Conservation (phyloP, 352 stramenopile genomes). For the Phytophthora cactorum region DNA sequence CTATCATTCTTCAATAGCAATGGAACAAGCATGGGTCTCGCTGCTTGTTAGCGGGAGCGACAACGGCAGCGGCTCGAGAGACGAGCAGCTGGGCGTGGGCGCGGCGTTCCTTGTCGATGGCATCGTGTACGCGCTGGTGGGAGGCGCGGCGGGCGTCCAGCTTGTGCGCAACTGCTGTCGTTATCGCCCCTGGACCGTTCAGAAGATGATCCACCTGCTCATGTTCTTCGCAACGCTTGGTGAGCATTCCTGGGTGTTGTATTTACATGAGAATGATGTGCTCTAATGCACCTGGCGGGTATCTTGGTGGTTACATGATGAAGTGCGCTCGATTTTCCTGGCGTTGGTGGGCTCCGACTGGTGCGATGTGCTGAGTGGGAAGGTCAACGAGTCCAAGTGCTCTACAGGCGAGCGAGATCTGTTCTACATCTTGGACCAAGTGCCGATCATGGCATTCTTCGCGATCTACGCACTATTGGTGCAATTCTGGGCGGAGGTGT, state of each 20-base stretch:
- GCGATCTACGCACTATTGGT: slow-evolving; percentile 82
- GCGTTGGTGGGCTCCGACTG: slow-evolving; percentile 78
- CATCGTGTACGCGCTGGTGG: slow-evolving; percentile 74
- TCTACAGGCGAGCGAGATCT: slow-evolving; percentile 70
- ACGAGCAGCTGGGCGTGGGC: slow-evolving; percentile 57
- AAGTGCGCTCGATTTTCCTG: slow-evolving; percentile 76
- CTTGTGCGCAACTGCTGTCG: slow-evolving; percentile 85
- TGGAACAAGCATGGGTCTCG: slow-evolving; percentile 20
- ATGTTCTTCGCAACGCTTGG: slow-evolving; percentile 81
- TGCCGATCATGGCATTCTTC: slow-evolving; percentile 85
- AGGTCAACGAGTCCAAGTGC: slow-evolving; percentile 66
- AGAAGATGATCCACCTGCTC: slow-evolving; percentile 89
- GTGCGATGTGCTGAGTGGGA: slow-evolving; percentile 78
- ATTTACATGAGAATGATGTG: background rate
- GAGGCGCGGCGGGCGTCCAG: slow-evolving; percentile 61
- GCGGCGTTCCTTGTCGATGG: slow-evolving; percentile 72
- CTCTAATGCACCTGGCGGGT: background rate
- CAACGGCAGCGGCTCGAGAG: slow-evolving; percentile 19
- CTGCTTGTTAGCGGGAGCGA: slow-evolving; percentile 7
- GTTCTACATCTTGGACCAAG: slow-evolving; percentile 88
- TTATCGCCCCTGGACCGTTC: slow-evolving; percentile 85
- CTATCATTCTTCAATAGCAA: slow-evolving; percentile 23
- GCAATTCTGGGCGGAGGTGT: slow-evolving; percentile 91
- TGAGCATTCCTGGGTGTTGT: slow-evolving; percentile 21
- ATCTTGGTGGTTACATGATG: background rate